Conservation (phyloP, 306 rosid genomes). For the Argentina anserina region DNA sequence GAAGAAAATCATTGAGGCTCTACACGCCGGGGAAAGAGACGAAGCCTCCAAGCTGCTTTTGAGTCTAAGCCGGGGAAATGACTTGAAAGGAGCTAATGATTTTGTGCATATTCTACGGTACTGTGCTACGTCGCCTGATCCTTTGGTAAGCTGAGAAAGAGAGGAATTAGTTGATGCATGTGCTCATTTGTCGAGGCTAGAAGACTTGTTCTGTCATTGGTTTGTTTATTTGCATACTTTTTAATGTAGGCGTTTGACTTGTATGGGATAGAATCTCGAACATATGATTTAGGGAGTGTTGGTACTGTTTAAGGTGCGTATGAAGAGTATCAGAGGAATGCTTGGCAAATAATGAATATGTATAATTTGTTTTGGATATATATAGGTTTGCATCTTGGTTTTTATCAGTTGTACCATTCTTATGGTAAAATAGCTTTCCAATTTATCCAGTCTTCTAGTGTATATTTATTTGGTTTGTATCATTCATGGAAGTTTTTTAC, state of each 20-base stretch:
- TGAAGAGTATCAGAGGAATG: not conserved
- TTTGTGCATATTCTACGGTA: conserved; percentile 52
- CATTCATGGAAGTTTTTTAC: conserved; percentile 13
- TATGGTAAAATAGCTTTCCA: not conserved
- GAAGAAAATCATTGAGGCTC: conserved; percentile 57
- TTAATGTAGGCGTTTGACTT: not conserved
- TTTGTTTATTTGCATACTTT: not conserved
- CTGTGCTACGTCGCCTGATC: conserved; percentile 74
- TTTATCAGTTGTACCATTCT: not conserved
- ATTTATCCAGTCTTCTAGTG: not conserved
- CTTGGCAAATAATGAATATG: not conserved
- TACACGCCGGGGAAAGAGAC: conserved; percentile 49
- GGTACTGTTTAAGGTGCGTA: not conserved
- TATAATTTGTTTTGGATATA: too few relatives aligned
- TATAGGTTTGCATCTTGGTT: not conserved
- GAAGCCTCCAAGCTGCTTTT: conserved; percentile 60
- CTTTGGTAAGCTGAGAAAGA: conserved; percentile 57
- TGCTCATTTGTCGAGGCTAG: not conserved
- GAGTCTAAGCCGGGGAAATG: conserved; percentile 45
- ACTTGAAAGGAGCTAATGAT: conserved; percentile 46
- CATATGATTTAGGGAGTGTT: not conserved
- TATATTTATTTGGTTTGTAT: not conserved
- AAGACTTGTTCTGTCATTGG: not conserved
- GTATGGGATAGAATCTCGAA: not conserved
- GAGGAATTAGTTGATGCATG: not conserved